phyloP scores from a whole-genome alignment of 495 filamentous ascomycete genomes.

The Tuber umbilicatum region DNA sequence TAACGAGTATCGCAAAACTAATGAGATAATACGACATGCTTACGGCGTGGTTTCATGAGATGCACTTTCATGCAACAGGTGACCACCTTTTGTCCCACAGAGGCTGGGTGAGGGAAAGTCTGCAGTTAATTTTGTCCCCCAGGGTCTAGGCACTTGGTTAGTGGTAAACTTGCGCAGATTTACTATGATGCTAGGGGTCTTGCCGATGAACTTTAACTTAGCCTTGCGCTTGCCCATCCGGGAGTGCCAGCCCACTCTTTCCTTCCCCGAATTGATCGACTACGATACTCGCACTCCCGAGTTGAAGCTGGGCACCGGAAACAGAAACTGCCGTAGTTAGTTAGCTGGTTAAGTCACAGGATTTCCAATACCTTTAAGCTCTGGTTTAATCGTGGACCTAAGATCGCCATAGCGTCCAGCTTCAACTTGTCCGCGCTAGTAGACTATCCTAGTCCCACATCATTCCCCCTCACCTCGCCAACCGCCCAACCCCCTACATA shows the following conservation, averaged over 20 bases:
- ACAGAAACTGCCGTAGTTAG: neutral
- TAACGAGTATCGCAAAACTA: neutral
- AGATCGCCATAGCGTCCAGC: neutral
- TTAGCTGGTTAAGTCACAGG: too few species aligned
- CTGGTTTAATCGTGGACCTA: too few species aligned
- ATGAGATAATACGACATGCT: neutral
- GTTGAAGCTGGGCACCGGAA: neutral
- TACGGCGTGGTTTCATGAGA: neutral
- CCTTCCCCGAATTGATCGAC: neutral
- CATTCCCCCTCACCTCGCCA: neutral
- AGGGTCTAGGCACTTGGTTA: neutral
- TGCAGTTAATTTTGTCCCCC: neutral
- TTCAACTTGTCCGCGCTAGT: neutral
- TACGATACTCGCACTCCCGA: neutral
- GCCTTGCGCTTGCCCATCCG: neutral
- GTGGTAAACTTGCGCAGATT: too few species aligned
- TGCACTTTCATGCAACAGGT: neutral
- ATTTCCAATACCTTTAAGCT: too few species aligned
- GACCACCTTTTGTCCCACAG: neutral
- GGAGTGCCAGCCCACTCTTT: neutral
- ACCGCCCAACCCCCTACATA: neutral
- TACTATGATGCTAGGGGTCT: neutral
- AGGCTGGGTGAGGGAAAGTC: neutral
- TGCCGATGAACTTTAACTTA: neutral
- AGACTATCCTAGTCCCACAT: neutral